These are phyloP conservation scores for Komagataella phaffii DNA, from an alignment of 805 yeast genomes.

Conservation along the genomic window DNA sequence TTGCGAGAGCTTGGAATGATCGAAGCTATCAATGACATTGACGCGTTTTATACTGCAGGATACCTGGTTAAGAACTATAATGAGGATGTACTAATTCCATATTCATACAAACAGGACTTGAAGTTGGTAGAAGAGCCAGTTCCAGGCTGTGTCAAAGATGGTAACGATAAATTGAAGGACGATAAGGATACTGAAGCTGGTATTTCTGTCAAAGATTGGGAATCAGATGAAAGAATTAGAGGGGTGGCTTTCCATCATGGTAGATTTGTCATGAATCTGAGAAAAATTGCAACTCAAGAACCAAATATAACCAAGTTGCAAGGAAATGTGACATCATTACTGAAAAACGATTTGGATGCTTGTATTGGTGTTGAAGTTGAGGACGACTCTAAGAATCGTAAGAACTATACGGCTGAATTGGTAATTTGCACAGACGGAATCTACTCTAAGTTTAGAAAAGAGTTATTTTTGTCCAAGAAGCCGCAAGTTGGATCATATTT, in stretches of 20 bases:
- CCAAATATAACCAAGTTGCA: slow-evolving; percentile 67
- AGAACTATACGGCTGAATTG: slow-evolving; percentile 41
- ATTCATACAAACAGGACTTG: slow-evolving; percentile 49
- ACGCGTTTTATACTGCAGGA: slow-evolving; percentile 67
- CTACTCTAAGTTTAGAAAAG: slow-evolving; percentile 81
- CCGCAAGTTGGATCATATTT: slow-evolving; percentile 75
- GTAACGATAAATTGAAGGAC: slow-evolving; percentile 31
- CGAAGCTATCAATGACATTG: slow-evolving; percentile 59
- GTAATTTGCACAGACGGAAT: slow-evolving; percentile 88
- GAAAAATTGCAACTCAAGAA: slow-evolving; percentile 55
- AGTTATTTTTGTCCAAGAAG: slow-evolving; percentile 30
- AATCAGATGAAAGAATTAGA: slow-evolving; percentile 36
- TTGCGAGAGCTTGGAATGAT: slow-evolving; percentile 73
- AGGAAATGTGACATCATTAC: slow-evolving; percentile 66
- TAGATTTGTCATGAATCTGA: slow-evolving; percentile 62
- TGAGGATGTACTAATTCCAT: slow-evolving; percentile 44
- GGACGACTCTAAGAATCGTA: slow-evolving; percentile 26
- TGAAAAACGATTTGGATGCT: slow-evolving; percentile 32
- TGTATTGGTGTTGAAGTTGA: slow-evolving; percentile 68
- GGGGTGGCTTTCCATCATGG: slow-evolving; percentile 96
- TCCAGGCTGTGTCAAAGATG: slow-evolving; percentile 39
- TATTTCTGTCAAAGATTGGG: slow-evolving; percentile 38
- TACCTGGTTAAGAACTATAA: slow-evolving; percentile 65
- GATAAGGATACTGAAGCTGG: slow-evolving; percentile 29
- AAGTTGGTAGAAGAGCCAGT: slow-evolving; percentile 28